A percentile compares a stretch with the other conserved stretches of the same genome.
These are phyloP conservation scores for Saururus chinensis DNA, from an alignment of 164 flowering plant genomes.

Conservation along the genomic window DNA sequence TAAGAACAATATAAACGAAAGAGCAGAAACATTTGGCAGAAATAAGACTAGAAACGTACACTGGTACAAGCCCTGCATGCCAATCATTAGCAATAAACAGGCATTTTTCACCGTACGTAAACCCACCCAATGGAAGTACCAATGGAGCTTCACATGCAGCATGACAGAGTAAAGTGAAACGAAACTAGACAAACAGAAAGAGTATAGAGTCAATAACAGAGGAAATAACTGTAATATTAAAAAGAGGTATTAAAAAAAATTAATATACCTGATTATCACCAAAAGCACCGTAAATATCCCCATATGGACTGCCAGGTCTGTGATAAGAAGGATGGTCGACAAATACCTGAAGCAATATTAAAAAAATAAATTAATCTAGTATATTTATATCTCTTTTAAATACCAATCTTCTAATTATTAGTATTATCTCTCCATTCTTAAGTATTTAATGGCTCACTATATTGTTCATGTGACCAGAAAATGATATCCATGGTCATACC, in stretches of 20 bases:
- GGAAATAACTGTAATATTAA: neutral
- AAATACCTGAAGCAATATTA: constrained; percentile 45
- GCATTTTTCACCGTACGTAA: constrained; percentile 82
- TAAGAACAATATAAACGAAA: neutral
- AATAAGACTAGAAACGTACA: constrained; percentile 36
- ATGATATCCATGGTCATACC: too few species aligned
- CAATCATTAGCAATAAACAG: constrained; percentile 91
- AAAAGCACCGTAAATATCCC: constrained; percentile 77
- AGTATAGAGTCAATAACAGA: neutral
- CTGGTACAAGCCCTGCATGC: constrained; percentile 95
- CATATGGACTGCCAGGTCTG: constrained; percentile 92
- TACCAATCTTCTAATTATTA: neutral
- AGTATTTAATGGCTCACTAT: too few species aligned
- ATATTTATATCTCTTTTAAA: neutral
- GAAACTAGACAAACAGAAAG: constrained; percentile 49
- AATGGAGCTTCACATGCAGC: constrained; percentile 99
- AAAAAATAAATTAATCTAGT: neutral
- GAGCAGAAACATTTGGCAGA: neutral
- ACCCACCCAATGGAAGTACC: constrained; percentile 88
- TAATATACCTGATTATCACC: constrained; percentile 81
- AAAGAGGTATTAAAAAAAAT: neutral
- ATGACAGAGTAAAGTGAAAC: constrained; percentile 84
- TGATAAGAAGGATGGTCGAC: constrained; percentile 88
- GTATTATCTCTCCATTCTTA: too few species aligned
- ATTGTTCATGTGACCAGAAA: too few species aligned